Percentiles rank a stretch among this genome's conserved stretches.
Conservation (phyloP, 2,329 filamentous ascomycete species). For the Coniella lustricola region DNA sequence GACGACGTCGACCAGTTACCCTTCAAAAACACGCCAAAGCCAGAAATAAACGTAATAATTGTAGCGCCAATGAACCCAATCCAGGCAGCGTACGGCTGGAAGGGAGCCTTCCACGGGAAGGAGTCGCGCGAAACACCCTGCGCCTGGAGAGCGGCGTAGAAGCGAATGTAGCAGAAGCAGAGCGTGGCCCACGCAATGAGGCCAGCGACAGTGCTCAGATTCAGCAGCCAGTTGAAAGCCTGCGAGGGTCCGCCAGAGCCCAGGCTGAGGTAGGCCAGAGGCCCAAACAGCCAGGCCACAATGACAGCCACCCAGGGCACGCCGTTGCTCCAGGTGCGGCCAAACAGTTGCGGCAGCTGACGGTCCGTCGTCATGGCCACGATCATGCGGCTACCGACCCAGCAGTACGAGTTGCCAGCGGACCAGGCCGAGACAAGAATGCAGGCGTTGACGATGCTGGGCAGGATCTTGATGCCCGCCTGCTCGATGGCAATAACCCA, state of each 20-base stretch:
- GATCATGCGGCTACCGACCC: conserved; percentile 54
- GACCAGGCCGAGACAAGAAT: conserved; percentile 33
- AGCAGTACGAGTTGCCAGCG: conserved; percentile 34
- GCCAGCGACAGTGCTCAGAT: conserved; percentile 38
- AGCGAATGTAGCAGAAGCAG: conserved; percentile 26
- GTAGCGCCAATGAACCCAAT: conserved; percentile 35
- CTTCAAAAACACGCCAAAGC: conserved; percentile 34
- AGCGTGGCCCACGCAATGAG: conserved; percentile 28
- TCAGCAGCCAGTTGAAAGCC: conserved; percentile 50
- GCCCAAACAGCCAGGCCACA: conserved; percentile 50
- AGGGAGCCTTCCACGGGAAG: conserved; percentile 23
- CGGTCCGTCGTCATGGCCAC: conserved; percentile 61
- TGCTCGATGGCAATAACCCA: conserved; percentile 22
- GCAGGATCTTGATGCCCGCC: conserved; percentile 16
- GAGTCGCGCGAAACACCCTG: conserved; percentile 32
- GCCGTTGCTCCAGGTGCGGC: conserved; percentile 51
- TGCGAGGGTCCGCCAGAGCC: conserved; percentile 37
- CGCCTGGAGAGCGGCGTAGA: conserved; percentile 29
- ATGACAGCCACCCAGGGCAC: conserved; percentile 52
- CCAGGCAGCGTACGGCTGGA: conserved; percentile 34
- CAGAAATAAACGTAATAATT: conserved; percentile 37
- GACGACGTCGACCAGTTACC: conserved; percentile 29
- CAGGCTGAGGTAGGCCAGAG: conserved; percentile 45
- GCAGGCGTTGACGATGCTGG: conserved; percentile 17
- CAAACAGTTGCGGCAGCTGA: conserved; percentile 57